Conservation (phyloP, 2,329 filamentous ascomycete species). For the Sporothrix globosa region DNA sequence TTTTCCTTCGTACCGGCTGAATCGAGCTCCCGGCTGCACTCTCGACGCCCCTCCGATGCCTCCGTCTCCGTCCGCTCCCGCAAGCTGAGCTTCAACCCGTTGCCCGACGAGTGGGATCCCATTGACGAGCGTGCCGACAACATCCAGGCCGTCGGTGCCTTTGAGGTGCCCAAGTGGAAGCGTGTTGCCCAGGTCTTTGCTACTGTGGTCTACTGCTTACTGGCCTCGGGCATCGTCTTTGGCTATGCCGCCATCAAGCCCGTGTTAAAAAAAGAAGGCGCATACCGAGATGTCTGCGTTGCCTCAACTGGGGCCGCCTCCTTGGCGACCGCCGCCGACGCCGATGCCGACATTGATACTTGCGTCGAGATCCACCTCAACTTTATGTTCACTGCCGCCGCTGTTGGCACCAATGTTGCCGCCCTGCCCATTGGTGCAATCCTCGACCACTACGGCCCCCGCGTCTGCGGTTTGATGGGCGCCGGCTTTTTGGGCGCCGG, state of each 20-base stretch:
- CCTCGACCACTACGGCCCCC: conserved; percentile 79
- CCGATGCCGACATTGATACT: conserved; percentile 43
- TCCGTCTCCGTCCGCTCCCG: conserved; percentile 50
- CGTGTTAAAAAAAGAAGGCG: conserved; percentile 71
- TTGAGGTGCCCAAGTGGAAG: conserved; percentile 60
- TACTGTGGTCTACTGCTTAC: conserved; percentile 48
- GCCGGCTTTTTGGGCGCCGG: conserved; percentile 69
- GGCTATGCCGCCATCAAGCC: conserved; percentile 86
- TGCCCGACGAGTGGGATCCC: conserved; percentile 57
- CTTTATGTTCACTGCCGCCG: conserved; percentile 89
- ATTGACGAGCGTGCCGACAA: conserved; percentile 47
- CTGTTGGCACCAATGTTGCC: conserved; percentile 83
- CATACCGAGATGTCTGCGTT: conserved; percentile 67
- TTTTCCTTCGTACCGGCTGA: conserved; percentile 50
- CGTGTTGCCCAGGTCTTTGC: conserved; percentile 50
- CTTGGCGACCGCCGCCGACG: conserved; percentile 31
- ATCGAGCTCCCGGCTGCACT: conserved; percentile 38
- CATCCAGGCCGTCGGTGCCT: conserved; percentile 55
- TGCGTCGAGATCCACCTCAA: conserved; percentile 70
- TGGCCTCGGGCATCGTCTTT: conserved; percentile 79
- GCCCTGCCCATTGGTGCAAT: conserved; percentile 85
- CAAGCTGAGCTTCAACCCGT: conserved; percentile 58
- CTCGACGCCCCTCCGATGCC: conserved; percentile 51
- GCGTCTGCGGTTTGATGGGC: conserved; percentile 72
- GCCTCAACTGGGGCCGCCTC: not conserved